Base-by-base conservation (phyloP, 2,329 filamentous ascomycete species). In the Aspergillus sojae region DNA sequence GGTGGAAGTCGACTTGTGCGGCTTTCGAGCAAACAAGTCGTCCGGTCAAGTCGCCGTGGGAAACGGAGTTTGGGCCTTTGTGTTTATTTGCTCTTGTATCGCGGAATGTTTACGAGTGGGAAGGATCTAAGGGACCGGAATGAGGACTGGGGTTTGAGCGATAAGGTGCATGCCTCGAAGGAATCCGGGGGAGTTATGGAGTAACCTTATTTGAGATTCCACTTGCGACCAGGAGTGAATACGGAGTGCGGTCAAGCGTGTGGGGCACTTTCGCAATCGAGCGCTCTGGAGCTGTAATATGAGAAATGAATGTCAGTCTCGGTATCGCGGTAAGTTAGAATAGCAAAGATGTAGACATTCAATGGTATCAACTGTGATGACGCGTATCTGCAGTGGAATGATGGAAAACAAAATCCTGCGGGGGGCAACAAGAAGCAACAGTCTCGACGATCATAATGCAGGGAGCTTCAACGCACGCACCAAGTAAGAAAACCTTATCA, bases 391-490 rank as follows among this genome's bases (percentile, higher is more conserved):
- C 62, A 62, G 62, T 57, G 64, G 28, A 64, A 64, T 61, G 46
- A 64, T 61, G 57, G 54, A 45, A 57, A 41, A 36, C 46, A 50
- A 61, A 39, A 55, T 41, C 21, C 21, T 62, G 48, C 26, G 55
- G 43, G 53, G 52, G 50, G 43, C 39, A 50, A 50, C 26, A 58
- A 57, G 43, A 36, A 62, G 58, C 41, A 59, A 65, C 63, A 61
- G 62, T 43, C 52, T 48, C 64, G 66, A 69, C 65, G 63, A 67
- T 67, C 64, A 55, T 57, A 58, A 69, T 68, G 67, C 66, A 68
- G 65, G 67, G 60, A 66, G 65, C 60, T 62, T 62, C 56, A 61
- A 48, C 56, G 65, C 61, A 60, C 54, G 48, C 28, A 52, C 48
- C 48, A 55, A 39, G 52, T 39, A 39, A 28, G 12, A 55, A 36